Evolutionary conservation across 108 stramenopile genomes (phyloP).

Genomic region (Nitzschia sp.): DNA sequence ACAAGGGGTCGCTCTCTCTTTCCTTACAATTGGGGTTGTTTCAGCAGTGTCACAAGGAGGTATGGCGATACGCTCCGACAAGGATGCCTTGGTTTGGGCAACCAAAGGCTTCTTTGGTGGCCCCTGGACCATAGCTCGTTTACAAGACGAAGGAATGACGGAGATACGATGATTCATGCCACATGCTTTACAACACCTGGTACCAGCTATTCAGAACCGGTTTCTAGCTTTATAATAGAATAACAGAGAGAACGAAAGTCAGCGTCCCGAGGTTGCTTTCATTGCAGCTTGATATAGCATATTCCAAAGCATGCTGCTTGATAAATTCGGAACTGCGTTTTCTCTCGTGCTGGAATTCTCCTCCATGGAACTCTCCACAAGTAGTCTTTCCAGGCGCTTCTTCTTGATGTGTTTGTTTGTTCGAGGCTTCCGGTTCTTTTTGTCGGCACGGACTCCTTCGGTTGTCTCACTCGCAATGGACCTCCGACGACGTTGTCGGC

Average conservation of each 20-base stretch:
- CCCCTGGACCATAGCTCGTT: conserved; percentile 42
- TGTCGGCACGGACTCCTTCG: neutral
- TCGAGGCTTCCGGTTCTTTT: neutral
- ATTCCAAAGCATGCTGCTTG: neutral
- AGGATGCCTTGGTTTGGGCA: conserved; percentile 58
- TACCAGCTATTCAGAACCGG: too few species aligned
- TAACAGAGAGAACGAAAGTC: too few species aligned
- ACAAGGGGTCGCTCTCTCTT: conserved; percentile 49
- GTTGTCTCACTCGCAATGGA: too few species aligned
- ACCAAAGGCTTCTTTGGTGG: conserved; percentile 76
- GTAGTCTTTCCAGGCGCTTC: neutral
- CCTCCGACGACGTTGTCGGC: too few species aligned
- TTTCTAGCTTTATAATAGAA: too few species aligned
- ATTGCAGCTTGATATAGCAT: neutral
- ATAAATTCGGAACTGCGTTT: neutral
- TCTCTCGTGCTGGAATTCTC: neutral
- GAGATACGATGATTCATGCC: too few species aligned
- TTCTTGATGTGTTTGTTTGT: neutral
- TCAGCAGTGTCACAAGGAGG: conserved; percentile 52
- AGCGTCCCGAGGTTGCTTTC: conserved; percentile 10
- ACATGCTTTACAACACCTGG: too few species aligned
- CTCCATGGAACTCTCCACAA: neutral
- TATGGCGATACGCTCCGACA: conserved; percentile 52
- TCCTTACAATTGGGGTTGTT: conserved; percentile 51
- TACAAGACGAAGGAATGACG: too few species aligned